Conservation (phyloP, 257 asterid species). For the Solanum boliviense region DNA sequence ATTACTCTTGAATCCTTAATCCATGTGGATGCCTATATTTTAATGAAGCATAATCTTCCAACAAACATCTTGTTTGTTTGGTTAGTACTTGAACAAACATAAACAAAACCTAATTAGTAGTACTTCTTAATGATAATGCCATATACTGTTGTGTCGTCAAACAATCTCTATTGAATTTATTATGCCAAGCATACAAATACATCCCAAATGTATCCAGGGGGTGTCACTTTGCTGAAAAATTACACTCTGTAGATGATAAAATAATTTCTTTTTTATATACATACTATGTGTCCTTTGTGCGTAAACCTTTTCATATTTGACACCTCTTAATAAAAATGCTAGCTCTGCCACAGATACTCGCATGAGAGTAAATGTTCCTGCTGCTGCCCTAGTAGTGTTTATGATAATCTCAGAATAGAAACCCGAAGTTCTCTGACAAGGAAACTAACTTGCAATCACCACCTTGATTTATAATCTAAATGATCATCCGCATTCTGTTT, state of each 20-base stretch:
- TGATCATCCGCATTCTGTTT: not conserved
- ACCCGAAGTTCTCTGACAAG: not conserved
- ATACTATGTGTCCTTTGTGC: not conserved
- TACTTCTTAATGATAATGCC: not conserved
- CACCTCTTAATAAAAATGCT: not conserved
- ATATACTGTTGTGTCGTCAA: not conserved
- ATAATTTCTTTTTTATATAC: not conserved
- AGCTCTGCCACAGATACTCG: not conserved
- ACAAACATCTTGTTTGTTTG: not conserved
- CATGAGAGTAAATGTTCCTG: not conserved
- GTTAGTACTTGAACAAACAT: not conserved
- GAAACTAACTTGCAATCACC: not conserved
- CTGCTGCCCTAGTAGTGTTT: not conserved
- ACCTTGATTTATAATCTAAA: slow-evolving; percentile 2
- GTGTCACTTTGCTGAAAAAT: not conserved
- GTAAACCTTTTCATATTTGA: not conserved
- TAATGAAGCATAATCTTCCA: not conserved
- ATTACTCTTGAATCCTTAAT: not conserved
- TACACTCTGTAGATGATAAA: too few species aligned
- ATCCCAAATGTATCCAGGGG: not conserved
- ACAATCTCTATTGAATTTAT: not conserved
- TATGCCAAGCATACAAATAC: not conserved
- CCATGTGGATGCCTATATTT: not conserved
- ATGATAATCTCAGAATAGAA: not conserved
- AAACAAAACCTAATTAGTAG: not conserved